Evolutionary conservation across 306 rosid species (phyloP).

Genomic region (Leucaena leucocephala): DNA sequence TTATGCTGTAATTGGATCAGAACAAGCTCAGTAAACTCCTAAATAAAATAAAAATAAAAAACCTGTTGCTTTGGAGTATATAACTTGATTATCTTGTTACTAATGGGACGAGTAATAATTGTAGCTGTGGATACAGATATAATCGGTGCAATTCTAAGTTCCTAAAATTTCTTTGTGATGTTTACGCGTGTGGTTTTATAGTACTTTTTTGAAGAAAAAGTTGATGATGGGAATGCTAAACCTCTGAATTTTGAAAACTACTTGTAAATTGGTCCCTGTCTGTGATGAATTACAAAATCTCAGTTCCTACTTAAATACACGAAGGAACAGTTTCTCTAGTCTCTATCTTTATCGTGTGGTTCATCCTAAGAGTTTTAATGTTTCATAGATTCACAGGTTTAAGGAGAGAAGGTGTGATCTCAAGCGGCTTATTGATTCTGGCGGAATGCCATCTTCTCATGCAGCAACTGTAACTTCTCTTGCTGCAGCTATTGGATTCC

Average conservation of each 20-base stretch:
- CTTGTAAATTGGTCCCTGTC: not conserved
- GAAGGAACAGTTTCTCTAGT: not conserved
- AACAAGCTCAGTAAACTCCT: not conserved
- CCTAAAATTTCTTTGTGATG: not conserved
- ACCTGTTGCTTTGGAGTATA: not conserved
- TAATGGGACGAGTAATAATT: not conserved
- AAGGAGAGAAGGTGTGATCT: too few relatives aligned
- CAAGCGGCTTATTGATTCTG: too few relatives aligned
- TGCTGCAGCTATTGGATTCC: conserved; percentile 72
- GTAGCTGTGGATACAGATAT: not conserved
- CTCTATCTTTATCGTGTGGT: too few relatives aligned
- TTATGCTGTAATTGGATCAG: conserved; percentile 27
- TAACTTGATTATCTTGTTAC: not conserved
- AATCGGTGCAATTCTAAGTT: not conserved
- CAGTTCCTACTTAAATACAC: not conserved
- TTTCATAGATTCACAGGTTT: conserved; percentile 28
- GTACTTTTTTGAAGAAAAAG: not conserved
- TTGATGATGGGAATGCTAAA: not conserved
- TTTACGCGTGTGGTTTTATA: not conserved
- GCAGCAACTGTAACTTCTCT: conserved; percentile 89
- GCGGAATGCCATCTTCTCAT: conserved; percentile 85
- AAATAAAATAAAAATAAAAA: too few relatives aligned
- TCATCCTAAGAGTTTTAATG: too few relatives aligned
- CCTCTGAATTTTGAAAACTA: not conserved
- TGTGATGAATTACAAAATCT: not conserved